Conservation (phyloP, 2,329 filamentous ascomycete genomes). For the Cryphonectria parasitica region DNA sequence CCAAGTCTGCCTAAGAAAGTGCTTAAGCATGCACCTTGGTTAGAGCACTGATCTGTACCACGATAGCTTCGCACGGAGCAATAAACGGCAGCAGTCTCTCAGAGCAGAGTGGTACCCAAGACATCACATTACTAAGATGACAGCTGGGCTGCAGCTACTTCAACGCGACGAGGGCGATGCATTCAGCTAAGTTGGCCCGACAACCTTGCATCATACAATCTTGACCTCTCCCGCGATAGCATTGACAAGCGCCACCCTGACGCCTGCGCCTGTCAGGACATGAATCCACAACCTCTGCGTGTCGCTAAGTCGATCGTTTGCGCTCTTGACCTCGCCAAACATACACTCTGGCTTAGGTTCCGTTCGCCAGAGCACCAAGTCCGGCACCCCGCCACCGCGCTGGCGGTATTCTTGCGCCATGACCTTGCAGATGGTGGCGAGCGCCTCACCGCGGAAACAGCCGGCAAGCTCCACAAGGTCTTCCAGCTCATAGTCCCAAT, state of each 20-base stretch:
- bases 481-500: constrained; percentile 82
- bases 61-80: not conserved
- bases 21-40: not conserved
- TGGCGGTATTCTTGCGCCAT: constrained; percentile 94
- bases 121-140: not conserved
- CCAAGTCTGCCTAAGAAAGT: not conserved
- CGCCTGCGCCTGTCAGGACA: constrained; percentile 81
- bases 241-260: constrained; percentile 81
- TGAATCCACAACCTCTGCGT: constrained; percentile 97
- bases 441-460: constrained; percentile 79
- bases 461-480: constrained; percentile 79
- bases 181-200: not conserved
- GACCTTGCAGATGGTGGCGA: constrained; percentile 87
- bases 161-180: not conserved
- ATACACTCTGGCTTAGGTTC: constrained; percentile 60
- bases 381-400: constrained; percentile 85
- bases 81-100: not conserved
- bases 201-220: constrained; percentile 32
- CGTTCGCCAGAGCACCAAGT: constrained; percentile 84
- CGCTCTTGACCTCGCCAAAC: constrained; percentile 80
- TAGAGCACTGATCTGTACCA: not conserved
- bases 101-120: not conserved
- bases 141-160: not conserved
- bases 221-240: constrained; percentile 59
- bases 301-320: constrained; percentile 92